phyloP scores from a whole-genome alignment of 2,329 filamentous ascomycete species.

The Diaporthe eres region DNA sequence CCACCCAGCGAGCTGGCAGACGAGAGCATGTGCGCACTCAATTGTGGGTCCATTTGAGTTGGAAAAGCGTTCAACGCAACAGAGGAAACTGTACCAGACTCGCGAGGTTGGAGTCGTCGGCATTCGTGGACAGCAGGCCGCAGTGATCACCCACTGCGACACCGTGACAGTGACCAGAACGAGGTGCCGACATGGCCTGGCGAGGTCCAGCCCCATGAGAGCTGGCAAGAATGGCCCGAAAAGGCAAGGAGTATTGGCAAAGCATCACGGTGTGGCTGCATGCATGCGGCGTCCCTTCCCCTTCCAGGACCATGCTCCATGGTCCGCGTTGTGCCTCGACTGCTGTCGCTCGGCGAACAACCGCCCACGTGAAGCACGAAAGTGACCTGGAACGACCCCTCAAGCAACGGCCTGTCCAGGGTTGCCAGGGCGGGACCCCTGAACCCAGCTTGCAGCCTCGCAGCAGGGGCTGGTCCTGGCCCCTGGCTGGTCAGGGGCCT shows the following conservation, averaged over 20 bases:
- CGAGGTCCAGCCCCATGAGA: slow-evolving; percentile 1
- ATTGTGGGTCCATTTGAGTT: background rate
- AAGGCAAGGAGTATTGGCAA: slow-evolving; percentile 25
- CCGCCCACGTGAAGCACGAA: slow-evolving; percentile 22
- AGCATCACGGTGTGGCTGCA: slow-evolving; percentile 26
- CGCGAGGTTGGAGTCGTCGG: background rate
- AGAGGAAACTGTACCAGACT: background rate
- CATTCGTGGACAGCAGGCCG: background rate
- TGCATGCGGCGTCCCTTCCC: slow-evolving; percentile 15
- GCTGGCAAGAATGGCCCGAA: background rate
- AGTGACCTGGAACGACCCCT: slow-evolving; percentile 34
- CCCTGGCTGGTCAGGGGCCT: slow-evolving; percentile 18
- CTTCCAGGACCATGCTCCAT: slow-evolving; percentile 7
- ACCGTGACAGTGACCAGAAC: background rate
- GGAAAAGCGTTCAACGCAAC: background rate
- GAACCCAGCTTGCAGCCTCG: slow-evolving; percentile 36
- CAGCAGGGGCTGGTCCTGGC: slow-evolving; percentile 30
- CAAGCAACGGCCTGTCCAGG: slow-evolving; percentile 27
- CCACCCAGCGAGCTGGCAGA: background rate
- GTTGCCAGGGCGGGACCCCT: slow-evolving; percentile 34
- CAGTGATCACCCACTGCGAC: background rate
- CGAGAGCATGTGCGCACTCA: background rate
- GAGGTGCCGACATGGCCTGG: slow-evolving; percentile 18
- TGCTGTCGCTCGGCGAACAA: slow-evolving; percentile 8
- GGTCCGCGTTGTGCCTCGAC: slow-evolving; percentile 1